Evolutionary conservation across 73 alveolate genomes (phyloP), one percentile per base, ranked within the genome.

Genomic region (Paramecium bursaria): DNA sequence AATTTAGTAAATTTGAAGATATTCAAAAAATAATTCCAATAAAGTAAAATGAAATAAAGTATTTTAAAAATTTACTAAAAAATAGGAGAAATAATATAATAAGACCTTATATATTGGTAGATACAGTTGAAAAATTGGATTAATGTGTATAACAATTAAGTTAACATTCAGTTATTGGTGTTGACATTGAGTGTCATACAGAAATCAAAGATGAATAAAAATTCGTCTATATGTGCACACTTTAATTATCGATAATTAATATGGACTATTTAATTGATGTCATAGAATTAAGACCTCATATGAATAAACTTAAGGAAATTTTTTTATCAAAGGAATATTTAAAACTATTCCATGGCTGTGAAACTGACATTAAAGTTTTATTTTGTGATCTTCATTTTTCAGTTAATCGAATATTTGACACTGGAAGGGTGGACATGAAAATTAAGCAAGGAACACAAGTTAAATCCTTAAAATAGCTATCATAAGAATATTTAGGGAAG

Each of bases 311-410:
- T 22, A 6, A 19, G 4, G 51, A 35, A 1, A 53, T 79, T 11
- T 79, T 79, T 22, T 31, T 49, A 15, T 35, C 10, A 22, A 17
- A 50, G 15, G 42, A 26, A 10, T 11, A 30, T 21, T 50, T 51
- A 27, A 54, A 79, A 55, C 14, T 77, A n/a, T 53, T 79, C 35
- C 85, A 79, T 39, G 74, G 89, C 6, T 79, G 67, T 13, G 85
- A 79, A 14, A 33, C 35, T 7, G 77, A 79, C 46, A 3, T 54
- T 17, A 55, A 44, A 23, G 27, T 48, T 48, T 42, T 79, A 0
- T 42, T 53, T 15, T 11, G 48, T 11, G 89, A 79, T 55, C 46
- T 79, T 2, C 27, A 77, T 49, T 10, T 79, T 3, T 29, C 25
- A 35, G 50, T 77, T 33, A 23, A 23, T 6, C 30, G 33, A 14